These are phyloP conservation scores for Phytophthora melonis DNA, from an alignment of 352 stramenopile genomes.

Conservation along the genomic window DNA sequence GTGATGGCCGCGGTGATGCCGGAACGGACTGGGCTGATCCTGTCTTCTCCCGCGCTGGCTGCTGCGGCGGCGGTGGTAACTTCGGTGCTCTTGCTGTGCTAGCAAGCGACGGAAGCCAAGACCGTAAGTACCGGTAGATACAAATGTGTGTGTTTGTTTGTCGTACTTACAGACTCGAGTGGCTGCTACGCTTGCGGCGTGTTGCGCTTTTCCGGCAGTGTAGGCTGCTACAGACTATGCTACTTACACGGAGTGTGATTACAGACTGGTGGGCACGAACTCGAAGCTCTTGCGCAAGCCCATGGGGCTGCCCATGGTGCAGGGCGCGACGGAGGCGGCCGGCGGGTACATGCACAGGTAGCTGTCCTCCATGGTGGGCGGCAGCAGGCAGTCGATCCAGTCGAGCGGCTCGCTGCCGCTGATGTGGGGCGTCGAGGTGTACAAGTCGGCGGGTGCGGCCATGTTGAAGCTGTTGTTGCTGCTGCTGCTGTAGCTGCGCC, in stretches of 20 bases:
- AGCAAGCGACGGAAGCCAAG: not conserved
- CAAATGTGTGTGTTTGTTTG: slow-evolving; percentile 20
- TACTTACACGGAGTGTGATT: slow-evolving; percentile 15
- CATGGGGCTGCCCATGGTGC: slow-evolving; percentile 18
- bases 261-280: slow-evolving; percentile 44
- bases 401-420: slow-evolving; percentile 44
- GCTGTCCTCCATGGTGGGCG: slow-evolving; percentile 43
- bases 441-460: slow-evolving; percentile 14
- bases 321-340: slow-evolving; percentile 20
- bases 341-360: slow-evolving; percentile 55
- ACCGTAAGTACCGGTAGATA: slow-evolving; percentile 17
- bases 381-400: slow-evolving; percentile 68
- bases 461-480: slow-evolving; percentile 22
- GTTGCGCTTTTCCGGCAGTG: slow-evolving; percentile 3
- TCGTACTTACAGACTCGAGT: slow-evolving; percentile 34
- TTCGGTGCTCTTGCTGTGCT: too few relatives aligned
- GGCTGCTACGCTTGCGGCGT: slow-evolving; percentile 14
- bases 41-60: slow-evolving; percentile 21
- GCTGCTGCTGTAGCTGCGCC: slow-evolving; percentile 13
- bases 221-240: slow-evolving; percentile 25
- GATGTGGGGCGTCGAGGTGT: not conserved
- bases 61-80: too few relatives aligned
- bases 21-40: slow-evolving; percentile 1
- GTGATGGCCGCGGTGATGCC: not conserved
- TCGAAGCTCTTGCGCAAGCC: slow-evolving; percentile 44